A percentile compares a stretch with the other conserved stretches of the same genome.
phyloP scores from a whole-genome alignment of 2,329 filamentous ascomycete species.

The Chalaropsis thielavioides region DNA sequence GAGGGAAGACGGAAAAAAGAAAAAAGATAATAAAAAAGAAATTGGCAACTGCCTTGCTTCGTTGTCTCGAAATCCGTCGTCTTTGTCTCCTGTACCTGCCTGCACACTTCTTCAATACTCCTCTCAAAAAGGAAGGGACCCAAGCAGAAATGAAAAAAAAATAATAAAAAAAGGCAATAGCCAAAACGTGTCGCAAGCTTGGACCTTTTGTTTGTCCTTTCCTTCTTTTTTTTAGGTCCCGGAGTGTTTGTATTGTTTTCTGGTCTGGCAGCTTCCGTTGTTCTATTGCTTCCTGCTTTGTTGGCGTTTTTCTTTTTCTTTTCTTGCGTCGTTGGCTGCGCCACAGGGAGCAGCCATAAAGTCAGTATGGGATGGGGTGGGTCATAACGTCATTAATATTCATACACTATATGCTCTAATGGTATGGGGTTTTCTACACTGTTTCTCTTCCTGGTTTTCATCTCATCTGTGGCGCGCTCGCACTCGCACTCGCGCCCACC shows the following conservation, averaged over 20 bases:
- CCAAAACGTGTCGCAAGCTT: background rate
- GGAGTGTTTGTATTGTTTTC: too few species aligned
- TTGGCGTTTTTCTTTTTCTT: too few species aligned
- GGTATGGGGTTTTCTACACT: background rate
- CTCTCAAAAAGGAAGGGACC: background rate
- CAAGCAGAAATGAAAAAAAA: background rate
- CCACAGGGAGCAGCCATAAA: background rate
- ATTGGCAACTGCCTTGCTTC: background rate
- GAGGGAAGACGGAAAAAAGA: background rate
- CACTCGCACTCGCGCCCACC: background rate
- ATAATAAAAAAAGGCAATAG: background rate
- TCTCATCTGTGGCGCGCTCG: background rate
- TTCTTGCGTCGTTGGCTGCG: background rate
- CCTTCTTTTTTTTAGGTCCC: background rate
- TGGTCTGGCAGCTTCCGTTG: too few species aligned
- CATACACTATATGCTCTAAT: background rate
- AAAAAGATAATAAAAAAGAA: background rate
- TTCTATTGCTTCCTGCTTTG: too few species aligned
- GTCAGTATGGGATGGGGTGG: too few species aligned
- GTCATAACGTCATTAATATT: conserved; percentile 8
- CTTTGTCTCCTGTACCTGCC: background rate
- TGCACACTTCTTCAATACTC: background rate
- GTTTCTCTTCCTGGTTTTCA: background rate
- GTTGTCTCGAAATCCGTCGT: background rate
- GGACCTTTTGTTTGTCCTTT: background rate